Base-by-base conservation (phyloP, 306 rosid species). In the Delonix regia region DNA sequence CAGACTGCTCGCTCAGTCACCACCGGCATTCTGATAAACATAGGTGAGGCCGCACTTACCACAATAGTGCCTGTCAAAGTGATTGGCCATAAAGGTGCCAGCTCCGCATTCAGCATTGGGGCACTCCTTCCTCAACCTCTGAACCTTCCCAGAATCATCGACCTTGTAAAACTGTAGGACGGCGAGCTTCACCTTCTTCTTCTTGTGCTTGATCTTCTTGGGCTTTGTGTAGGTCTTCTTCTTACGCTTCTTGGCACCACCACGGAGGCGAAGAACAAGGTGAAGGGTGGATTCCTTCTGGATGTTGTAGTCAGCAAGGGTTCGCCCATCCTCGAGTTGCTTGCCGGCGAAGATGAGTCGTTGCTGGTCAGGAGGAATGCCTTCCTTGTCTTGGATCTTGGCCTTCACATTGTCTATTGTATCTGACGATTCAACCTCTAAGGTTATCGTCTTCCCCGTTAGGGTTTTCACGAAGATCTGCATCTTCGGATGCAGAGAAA, bases 151-250 rank as follows among this genome's bases (percentile, higher is more conserved):
- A 22, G 85, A 82, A 16, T 82, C 85, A 30, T 82, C 85, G 14
- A 82, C 85, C 73, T 76, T 82, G 52, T 82, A 82, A 49, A 82
- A 82, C 78, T 76, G 81, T 1, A 82, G 61, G 9, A 82, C 61
- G 16, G 81, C 74, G 27, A 82, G 85, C 74, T 82, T 82, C 12
- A 59, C 78, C 78, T 59, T 74, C 78, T 76, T 82, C 25, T 82
- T 55, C 85, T 82, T 82, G 77, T 82, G 85, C 81, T 81, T 81
- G 66, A 81, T 81, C 78, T 81, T 81, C 85, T 76, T 76, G 33
- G 85, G 81, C 81, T 82, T 82, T 4, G 85, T 82, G 78, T 82
- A 82, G 3, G 85, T 82, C 85, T 82, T 82, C 85, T 82, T 82
- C 85, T 82, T 82, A 14, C 85, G 78, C 74, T 82, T 82, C 74